These are phyloP conservation scores for Coemansia guatemalensis DNA, from an alignment of 192 early-diverging fungal species.

Conservation along the genomic window DNA sequence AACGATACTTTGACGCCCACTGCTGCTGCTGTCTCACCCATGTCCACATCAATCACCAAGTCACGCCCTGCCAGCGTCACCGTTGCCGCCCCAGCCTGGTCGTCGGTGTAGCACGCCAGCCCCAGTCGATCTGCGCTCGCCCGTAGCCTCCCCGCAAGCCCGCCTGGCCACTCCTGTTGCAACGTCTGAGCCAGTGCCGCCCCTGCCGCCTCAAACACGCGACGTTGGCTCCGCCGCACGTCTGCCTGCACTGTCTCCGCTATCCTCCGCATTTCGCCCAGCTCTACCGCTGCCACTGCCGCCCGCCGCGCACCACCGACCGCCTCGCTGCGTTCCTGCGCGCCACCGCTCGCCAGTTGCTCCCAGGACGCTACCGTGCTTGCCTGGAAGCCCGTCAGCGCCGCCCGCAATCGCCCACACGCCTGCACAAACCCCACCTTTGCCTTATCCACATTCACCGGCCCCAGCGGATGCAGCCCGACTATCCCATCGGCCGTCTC, in stretches of 20 bases:
- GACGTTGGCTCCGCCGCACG: slow-evolving; percentile 10
- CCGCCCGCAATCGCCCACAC: slow-evolving; percentile 28
- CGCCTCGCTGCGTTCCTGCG: neutral
- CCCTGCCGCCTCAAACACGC: slow-evolving; percentile 38
- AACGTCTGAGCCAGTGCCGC: slow-evolving; percentile 26
- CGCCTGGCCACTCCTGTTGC: neutral
- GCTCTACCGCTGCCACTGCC: slow-evolving; percentile 28
- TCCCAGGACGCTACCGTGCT: slow-evolving; percentile 42
- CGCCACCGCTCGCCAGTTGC: slow-evolving; percentile 9
- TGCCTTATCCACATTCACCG: slow-evolving; percentile 36
- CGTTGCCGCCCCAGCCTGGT: slow-evolving; percentile 23
- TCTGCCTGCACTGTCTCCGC: slow-evolving; percentile 39
- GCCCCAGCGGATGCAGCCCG: slow-evolving; percentile 44
- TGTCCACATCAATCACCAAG: slow-evolving; percentile 49
- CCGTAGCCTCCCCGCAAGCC: slow-evolving; percentile 34
- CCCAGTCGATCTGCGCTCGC: slow-evolving; percentile 34
- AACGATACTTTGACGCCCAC: slow-evolving; percentile 49
- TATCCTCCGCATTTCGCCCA: slow-evolving; percentile 35
- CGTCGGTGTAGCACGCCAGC: slow-evolving; percentile 44
- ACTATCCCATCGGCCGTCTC: slow-evolving; percentile 27
- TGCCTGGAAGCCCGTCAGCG: slow-evolving; percentile 30
- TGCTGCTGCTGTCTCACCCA: slow-evolving; percentile 12
- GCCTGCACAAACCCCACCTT: slow-evolving; percentile 23
- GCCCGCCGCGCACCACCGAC: slow-evolving; percentile 18
- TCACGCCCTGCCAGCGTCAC: slow-evolving; percentile 49